phyloP scores from a whole-genome alignment of 169 alveolate genomes.

The Plasmodium cynomolgi region DNA sequence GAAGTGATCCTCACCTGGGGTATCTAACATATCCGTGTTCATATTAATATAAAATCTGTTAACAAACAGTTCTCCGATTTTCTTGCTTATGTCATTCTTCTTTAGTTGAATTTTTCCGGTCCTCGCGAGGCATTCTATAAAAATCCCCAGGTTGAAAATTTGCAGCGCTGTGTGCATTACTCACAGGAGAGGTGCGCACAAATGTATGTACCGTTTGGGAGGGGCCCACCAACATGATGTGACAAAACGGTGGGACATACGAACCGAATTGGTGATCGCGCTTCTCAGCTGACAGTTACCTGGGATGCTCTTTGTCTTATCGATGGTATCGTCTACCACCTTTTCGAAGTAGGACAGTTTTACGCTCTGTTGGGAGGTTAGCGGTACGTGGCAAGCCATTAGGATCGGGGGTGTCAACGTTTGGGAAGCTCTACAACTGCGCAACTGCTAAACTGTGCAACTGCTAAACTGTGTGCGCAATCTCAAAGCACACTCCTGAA shows the following conservation, averaged over 20 bases:
- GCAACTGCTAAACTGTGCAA: too few species aligned
- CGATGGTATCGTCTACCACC: slow-evolving; percentile 88
- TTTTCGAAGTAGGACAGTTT: slow-evolving; percentile 86
- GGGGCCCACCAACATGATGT: neutral
- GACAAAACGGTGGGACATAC: neutral
- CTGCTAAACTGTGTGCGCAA: neutral
- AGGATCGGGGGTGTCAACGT: neutral
- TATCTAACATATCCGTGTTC: slow-evolving; percentile 88
- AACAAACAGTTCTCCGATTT: slow-evolving; percentile 88
- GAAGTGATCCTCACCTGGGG: slow-evolving; percentile 80
- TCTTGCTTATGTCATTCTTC: slow-evolving; percentile 85
- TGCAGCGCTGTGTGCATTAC: neutral
- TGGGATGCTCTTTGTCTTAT: slow-evolving; percentile 86
- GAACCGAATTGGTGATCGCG: neutral
- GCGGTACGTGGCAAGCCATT: neutral
- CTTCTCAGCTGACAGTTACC: slow-evolving; percentile 47
- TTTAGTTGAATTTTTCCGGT: slow-evolving; percentile 86
- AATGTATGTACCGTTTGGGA: neutral
- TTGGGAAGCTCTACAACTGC: neutral
- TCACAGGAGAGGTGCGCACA: neutral
- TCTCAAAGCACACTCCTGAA: neutral
- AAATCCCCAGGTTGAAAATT: neutral
- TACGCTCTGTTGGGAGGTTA: slow-evolving; percentile 76
- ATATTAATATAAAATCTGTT: slow-evolving; percentile 87
- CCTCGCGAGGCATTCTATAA: slow-evolving; percentile 85